A percentile compares a stretch with the other conserved stretches of the same genome.
phyloP scores from a whole-genome alignment of 1,284 basidiomycete genomes.

The Stereum hirsutum region DNA sequence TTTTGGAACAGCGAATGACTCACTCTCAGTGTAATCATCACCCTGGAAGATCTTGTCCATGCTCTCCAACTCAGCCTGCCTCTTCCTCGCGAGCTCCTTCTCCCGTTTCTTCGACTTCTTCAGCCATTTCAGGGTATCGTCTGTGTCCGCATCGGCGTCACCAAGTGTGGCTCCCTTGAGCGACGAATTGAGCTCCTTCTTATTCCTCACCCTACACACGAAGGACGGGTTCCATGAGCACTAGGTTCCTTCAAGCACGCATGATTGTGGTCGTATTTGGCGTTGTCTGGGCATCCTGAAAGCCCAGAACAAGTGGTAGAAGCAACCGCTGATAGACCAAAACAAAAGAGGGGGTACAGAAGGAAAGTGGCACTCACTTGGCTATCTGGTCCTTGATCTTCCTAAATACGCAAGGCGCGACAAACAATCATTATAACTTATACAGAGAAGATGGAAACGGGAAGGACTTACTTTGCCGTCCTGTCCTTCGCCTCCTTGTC shows the following conservation, averaged over 20 bases:
- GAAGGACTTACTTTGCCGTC: conserved; percentile 58
- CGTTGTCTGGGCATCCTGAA: too few species aligned
- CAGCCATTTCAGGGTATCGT: conserved; percentile 81
- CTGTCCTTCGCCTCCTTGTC: conserved; percentile 64
- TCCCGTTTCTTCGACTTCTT: conserved; percentile 84
- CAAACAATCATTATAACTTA: conserved; percentile 12
- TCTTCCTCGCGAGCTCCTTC: conserved; percentile 72
- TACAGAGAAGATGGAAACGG: not conserved
- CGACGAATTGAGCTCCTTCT: conserved; percentile 82
- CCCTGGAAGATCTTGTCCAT: conserved; percentile 70
- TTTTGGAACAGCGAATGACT: conserved; percentile 19
- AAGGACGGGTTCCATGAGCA: conserved; percentile 37
- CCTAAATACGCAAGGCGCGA: conserved; percentile 33
- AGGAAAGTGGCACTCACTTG: conserved; percentile 92
- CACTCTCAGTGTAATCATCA: conserved; percentile 75
- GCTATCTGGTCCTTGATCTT: conserved; percentile 73
- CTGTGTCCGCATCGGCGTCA: conserved; percentile 65
- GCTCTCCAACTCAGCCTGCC: conserved; percentile 71
- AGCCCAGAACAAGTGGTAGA: conserved; percentile 38
- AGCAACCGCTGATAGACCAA: conserved; percentile 28
- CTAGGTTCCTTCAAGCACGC: conserved; percentile 3
- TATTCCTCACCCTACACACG: conserved; percentile 89
- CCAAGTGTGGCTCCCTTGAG: conserved; percentile 88
- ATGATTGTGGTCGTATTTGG: conserved; percentile 5
- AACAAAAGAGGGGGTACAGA: too few species aligned